phyloP scores from a whole-genome alignment of 2,329 filamentous ascomycete species.

The Colletotrichum caudatum region DNA sequence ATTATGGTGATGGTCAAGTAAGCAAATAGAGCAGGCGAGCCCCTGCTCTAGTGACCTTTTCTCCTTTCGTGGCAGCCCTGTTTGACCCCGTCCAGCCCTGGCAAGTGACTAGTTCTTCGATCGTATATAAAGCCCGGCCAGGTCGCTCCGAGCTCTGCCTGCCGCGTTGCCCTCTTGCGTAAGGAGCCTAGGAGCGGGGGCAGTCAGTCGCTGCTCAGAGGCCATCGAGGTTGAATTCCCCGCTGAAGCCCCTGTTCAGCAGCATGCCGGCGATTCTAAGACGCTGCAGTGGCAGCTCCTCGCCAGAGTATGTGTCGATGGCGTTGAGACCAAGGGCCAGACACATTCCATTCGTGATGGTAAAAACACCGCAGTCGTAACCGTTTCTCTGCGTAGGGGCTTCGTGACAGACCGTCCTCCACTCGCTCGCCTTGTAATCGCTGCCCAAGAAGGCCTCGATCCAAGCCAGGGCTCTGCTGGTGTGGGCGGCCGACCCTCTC shows the following conservation, averaged over 20 bases:
- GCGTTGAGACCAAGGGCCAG: constrained; percentile 66
- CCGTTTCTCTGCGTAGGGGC: constrained; percentile 73
- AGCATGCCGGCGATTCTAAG: constrained; percentile 73
- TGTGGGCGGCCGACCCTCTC: constrained; percentile 55
- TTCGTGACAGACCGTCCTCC: constrained; percentile 64
- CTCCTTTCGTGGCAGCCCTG: neutral
- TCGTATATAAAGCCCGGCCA: neutral
- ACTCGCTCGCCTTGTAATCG: constrained; percentile 68
- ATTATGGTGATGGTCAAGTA: neutral
- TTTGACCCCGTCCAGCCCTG: neutral
- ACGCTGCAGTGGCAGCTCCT: constrained; percentile 70
- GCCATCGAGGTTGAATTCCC: constrained; percentile 65
- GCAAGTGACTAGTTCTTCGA: neutral
- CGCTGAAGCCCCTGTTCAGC: constrained; percentile 74
- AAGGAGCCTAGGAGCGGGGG: neutral
- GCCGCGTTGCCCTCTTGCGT: neutral
- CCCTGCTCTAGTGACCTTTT: neutral
- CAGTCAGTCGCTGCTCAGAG: constrained; percentile 45
- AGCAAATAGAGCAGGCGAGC: neutral
- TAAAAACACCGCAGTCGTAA: constrained; percentile 83
- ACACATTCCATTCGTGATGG: constrained; percentile 78
- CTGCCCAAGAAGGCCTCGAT: constrained; percentile 67
- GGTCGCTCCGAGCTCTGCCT: neutral
- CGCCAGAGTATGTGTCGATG: constrained; percentile 59
- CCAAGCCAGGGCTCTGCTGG: constrained; percentile 63